A percentile compares a stretch with the other conserved stretches of the same genome.
Conservation (phyloP, 768 basidiomycete genomes). For the Sarcomyxa edulis region DNA sequence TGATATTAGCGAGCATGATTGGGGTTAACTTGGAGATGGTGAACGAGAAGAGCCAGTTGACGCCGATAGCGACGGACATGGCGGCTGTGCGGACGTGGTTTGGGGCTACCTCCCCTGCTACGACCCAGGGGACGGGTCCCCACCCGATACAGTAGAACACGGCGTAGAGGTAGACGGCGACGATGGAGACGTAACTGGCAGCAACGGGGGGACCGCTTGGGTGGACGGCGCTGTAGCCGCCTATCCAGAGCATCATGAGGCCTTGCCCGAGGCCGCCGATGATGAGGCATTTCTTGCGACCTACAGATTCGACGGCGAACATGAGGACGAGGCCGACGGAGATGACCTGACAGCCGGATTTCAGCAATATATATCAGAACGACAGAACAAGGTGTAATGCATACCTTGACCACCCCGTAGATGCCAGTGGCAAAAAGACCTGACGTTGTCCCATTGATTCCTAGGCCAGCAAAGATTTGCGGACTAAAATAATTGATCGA, state of each 20-base stretch:
- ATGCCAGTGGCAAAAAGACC: constrained; percentile 45
- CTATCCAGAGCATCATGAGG: constrained; percentile 43
- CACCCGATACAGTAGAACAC: constrained; percentile 40
- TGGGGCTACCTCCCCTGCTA: constrained; percentile 37
- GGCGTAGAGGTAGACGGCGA: constrained; percentile 42
- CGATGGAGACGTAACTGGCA: constrained; percentile 37
- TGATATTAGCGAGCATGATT: constrained; percentile 27
- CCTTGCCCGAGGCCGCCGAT: constrained; percentile 45
- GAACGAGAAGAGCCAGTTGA: constrained; percentile 43
- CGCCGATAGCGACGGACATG: constrained; percentile 30
- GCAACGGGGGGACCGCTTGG: constrained; percentile 22
- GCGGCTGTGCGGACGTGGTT: constrained; percentile 36
- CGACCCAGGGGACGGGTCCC: constrained; percentile 36
- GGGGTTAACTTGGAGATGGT: constrained; percentile 40
- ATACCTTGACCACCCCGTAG: constrained; percentile 29
- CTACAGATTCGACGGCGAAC: constrained; percentile 43
- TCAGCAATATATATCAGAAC: neutral
- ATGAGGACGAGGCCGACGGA: constrained; percentile 32
- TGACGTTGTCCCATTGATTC: constrained; percentile 35
- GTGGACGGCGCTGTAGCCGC: constrained; percentile 32
- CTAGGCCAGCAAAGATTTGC: constrained; percentile 44
- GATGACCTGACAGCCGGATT: constrained; percentile 31
- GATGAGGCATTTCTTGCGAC: constrained; percentile 44
- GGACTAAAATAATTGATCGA: too few relatives aligned
- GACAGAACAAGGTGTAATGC: neutral